Evolutionary conservation across 345 rosid genomes (phyloP).

Genomic region (Sapria himalayana): DNA sequence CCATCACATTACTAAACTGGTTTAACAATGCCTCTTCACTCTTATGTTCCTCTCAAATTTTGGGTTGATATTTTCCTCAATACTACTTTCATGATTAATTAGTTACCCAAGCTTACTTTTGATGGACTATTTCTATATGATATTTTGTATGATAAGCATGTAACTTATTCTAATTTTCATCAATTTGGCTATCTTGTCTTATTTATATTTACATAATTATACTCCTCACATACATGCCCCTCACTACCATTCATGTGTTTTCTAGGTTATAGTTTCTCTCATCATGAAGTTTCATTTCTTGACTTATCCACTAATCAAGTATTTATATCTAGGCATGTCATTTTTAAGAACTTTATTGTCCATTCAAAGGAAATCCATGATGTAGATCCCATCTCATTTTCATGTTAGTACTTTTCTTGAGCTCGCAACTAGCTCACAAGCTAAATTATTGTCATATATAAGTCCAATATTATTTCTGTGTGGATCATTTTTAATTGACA

Average conservation of each 20-base stretch:
- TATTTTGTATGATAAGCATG: too few species aligned
- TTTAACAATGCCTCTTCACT: too few species aligned
- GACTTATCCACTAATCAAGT: not conserved
- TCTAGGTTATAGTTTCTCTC: not conserved
- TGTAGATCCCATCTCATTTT: not conserved
- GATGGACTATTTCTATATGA: too few species aligned
- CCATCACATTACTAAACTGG: too few species aligned
- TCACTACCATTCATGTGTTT: not conserved
- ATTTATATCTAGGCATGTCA: not conserved
- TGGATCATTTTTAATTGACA: not conserved
- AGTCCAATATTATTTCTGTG: not conserved
- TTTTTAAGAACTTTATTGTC: not conserved
- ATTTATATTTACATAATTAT: not conserved
- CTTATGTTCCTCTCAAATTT: too few species aligned
- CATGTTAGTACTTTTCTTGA: not conserved
- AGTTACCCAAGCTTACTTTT: too few species aligned
- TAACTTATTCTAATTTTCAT: not conserved
- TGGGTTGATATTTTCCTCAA: too few species aligned
- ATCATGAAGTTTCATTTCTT: not conserved
- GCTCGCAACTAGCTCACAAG: not conserved
- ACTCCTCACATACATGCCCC: not conserved
- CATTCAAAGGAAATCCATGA: not conserved
- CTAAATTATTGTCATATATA: not conserved
- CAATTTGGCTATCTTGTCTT: not conserved
- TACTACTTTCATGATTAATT: too few species aligned